phyloP scores from a whole-genome alignment of 225 moss, liverwort and hornwort species.

The Polytrichum formosum region DNA sequence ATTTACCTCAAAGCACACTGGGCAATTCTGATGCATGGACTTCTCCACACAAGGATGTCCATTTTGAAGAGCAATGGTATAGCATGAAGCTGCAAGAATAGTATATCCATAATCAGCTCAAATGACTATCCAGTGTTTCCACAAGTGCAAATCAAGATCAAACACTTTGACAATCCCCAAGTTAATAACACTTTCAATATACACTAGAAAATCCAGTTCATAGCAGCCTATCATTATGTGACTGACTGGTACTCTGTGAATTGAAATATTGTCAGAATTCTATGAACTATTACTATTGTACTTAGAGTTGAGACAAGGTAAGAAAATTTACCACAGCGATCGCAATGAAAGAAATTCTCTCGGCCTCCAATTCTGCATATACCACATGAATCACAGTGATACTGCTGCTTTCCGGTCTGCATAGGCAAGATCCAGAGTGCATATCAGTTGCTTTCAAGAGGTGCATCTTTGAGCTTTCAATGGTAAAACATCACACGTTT shows the following conservation, averaged over 20 bases:
- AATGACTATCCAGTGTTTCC: not conserved
- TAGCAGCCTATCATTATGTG: not conserved
- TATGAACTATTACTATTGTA: not conserved
- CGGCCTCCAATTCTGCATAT: constrained; percentile 94
- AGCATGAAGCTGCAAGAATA: constrained; percentile 55
- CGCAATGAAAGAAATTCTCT: constrained; percentile 93
- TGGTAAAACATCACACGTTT: no score
- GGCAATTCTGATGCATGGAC: constrained; percentile 96
- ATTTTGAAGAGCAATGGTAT: constrained; percentile 52
- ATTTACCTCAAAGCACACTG: constrained; percentile 86
- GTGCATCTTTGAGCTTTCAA: no score
- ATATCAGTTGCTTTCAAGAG: not conserved
- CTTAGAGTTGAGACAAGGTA: not conserved
- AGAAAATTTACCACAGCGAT: constrained; percentile 53
- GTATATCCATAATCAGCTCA: no score
- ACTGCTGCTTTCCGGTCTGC: constrained; percentile 74
- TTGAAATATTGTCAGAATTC: constrained; percentile 13
- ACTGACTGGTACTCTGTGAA: no score
- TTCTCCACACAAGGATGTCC: constrained; percentile 76
- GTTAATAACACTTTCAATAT: constrained; percentile 14
- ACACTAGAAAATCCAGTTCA: constrained; percentile 34
- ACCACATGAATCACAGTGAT: constrained; percentile 88
- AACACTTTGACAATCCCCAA: not conserved
- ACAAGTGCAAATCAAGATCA: not conserved
- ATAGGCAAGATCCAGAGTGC: not conserved